Evolutionary conservation across 106 monocot genomes (phyloP), one percentile per base, ranked within the genome.

Genomic region (Cymbidium sinense): DNA sequence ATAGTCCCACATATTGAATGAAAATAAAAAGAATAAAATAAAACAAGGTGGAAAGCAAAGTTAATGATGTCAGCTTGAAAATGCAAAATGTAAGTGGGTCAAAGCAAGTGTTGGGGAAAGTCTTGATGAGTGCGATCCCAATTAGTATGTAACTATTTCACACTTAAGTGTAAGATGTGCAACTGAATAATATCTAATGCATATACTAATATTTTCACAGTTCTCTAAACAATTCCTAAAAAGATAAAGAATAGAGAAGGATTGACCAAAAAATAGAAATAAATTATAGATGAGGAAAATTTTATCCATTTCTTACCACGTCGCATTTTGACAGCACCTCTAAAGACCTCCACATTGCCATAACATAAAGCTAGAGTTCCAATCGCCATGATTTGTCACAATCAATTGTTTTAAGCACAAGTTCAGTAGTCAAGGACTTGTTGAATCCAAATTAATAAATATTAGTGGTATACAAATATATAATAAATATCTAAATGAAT

Each of bases 361-460:
- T 94, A 98, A 87, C 96, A 98, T 73, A 98, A 80, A 44, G 96
- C 94, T 50, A 94, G 81, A n/a, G 96, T 98, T 77, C 91, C 96
- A 81, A 98, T 94, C 50, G 94, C 96, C 96, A 98, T 98, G 65
- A 94, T 84, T 94, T 98, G 83, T 33, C 77, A 82, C 74, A 86
- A 52, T 17, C 47, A 65, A 75, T 15, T 35, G 54, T 69, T 67
- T 55, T 75, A 43, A 81, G 50, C 21, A 50, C 37, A 35, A 0
- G 62, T 50, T 72, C 71, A 72, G 33, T 3, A 7, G 9, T 23
- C 18, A 54, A 19, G n/a, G 15, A 23, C n/a, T 1, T 10, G 27
- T 62, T 62, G 61, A 62, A 62, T 23, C 61, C 7, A 62, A 25
- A 27, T 25, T 62, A 62, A 1, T 19, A 54, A n/a, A n/a, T n/a